phyloP scores from a whole-genome alignment of 2,329 filamentous ascomycete genomes.

The Fusarium sp. region DNA sequence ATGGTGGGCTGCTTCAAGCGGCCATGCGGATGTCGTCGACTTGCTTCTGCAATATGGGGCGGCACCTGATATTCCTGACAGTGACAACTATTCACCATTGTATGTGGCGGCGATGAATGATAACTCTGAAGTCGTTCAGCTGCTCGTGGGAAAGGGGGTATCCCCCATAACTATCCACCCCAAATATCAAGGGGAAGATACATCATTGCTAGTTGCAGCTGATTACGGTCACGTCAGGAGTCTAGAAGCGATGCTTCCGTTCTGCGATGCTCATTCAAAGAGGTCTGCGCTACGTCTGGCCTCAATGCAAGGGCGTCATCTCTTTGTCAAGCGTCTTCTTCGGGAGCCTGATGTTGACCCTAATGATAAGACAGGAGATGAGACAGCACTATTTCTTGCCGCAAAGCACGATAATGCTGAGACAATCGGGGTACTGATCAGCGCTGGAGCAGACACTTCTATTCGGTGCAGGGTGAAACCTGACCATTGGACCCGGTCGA shows the following conservation, averaged over 20 bases:
- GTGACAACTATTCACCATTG: slow-evolving; percentile 47
- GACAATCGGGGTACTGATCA: slow-evolving; percentile 45
- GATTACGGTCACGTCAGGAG: slow-evolving; percentile 45
- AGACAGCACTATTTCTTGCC: slow-evolving; percentile 45
- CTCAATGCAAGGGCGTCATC: slow-evolving; percentile 21
- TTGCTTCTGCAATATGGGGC: slow-evolving; percentile 46
- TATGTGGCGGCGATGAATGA: slow-evolving; percentile 51
- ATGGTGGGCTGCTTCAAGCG: slow-evolving; percentile 46
- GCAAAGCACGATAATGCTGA: slow-evolving; percentile 12
- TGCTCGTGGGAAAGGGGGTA: slow-evolving; percentile 47
- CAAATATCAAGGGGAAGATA: neutral
- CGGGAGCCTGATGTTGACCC: slow-evolving; percentile 51
- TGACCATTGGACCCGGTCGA: neutral
- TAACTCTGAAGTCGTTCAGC: slow-evolving; percentile 6
- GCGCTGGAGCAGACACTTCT: slow-evolving; percentile 51
- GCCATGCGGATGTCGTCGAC: slow-evolving; percentile 36
- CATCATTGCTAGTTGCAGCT: slow-evolving; percentile 46
- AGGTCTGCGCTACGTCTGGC: slow-evolving; percentile 50
- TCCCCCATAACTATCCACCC: slow-evolving; percentile 45
- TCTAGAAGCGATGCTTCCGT: slow-evolving; percentile 48
- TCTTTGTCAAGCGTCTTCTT: slow-evolving; percentile 49
- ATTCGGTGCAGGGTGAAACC: slow-evolving; percentile 15
- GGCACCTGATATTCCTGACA: slow-evolving; percentile 41
- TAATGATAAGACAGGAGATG: slow-evolving; percentile 42
- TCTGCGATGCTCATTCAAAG: slow-evolving; percentile 42